These are phyloP conservation scores for Termitomyces sp. DNA, from an alignment of 768 basidiomycete genomes.

Conservation along the genomic window DNA sequence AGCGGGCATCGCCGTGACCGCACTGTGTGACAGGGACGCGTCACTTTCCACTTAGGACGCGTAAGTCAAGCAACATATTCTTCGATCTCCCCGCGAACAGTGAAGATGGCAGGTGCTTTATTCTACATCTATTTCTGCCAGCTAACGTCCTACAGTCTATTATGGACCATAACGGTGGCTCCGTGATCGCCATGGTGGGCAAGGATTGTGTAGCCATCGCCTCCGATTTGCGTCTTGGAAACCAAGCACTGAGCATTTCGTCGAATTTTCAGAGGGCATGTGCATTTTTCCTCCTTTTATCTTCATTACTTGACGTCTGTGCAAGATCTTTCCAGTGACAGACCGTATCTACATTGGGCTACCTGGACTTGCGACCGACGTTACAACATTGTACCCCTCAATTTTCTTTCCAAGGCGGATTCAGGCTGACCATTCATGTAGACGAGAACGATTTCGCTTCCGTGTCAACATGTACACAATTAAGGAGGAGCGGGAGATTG, in stretches of 20 bases:
- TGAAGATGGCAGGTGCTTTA: constrained; percentile 34
- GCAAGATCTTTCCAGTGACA: constrained; percentile 88
- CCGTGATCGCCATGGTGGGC: constrained; percentile 98
- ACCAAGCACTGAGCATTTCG: constrained; percentile 79
- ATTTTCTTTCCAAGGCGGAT: constrained; percentile 3
- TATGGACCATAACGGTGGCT: constrained; percentile 95
- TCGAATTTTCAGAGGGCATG: constrained; percentile 91
- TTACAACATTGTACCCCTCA: constrained; percentile 68
- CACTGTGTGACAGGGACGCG: constrained; percentile 31
- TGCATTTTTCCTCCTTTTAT: background rate
- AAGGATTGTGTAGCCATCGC: constrained; percentile 99
- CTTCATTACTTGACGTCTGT: constrained; percentile 7
- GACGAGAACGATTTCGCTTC: constrained; percentile 87
- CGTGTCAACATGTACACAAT: constrained; percentile 99
- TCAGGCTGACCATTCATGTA: constrained; percentile 22
- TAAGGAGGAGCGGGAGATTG: constrained; percentile 97
- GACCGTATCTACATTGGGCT: constrained; percentile 90
- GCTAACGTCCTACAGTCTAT: constrained; percentile 55
- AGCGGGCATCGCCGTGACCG: constrained; percentile 13
- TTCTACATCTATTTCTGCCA: background rate
- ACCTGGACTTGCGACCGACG: constrained; percentile 90
- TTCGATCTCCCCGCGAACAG: constrained; percentile 1
- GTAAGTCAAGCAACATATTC: constrained; percentile 17
- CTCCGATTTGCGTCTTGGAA: constrained; percentile 88
- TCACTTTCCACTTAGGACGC: constrained; percentile 30